Evolutionary conservation across 768 basidiomycete species (phyloP).

Genomic region (Mycena galericulata): DNA sequence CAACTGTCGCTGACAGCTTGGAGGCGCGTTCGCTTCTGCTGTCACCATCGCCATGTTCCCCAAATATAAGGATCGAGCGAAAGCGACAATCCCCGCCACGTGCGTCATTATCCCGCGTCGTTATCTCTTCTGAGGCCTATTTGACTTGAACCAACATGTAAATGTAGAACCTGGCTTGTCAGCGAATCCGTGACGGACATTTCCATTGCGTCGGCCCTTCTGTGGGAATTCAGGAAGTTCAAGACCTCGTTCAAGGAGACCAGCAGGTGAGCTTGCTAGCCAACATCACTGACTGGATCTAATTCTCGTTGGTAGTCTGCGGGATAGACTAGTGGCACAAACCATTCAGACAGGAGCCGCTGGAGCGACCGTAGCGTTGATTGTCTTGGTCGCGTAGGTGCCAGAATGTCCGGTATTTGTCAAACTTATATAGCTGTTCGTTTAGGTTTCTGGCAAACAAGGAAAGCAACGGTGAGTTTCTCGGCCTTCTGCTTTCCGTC

Average conservation of each 20-base stretch:
- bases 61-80: conserved; percentile 12
- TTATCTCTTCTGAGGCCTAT: conserved; percentile 7
- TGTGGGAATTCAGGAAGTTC: conserved; percentile 13
- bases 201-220: conserved; percentile 1
- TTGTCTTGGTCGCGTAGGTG: conserved; percentile 11
- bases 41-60: conserved; percentile 4
- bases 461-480: conserved; percentile 18
- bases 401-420: conserved; percentile 8
- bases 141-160: conserved; percentile 9
- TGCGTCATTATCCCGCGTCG: too few species aligned
- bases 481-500: conserved; percentile 7
- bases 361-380: conserved; percentile 13
- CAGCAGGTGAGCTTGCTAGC: conserved; percentile 2
- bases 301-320: conserved; percentile 19
- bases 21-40: conserved; percentile 12
- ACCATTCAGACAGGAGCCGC: too few species aligned
- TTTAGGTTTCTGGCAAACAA: conserved; percentile 19
- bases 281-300: conserved; percentile 3
- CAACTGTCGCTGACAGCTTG: conserved; percentile 4
- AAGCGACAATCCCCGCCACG: too few species aligned
- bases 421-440: conserved; percentile 12
- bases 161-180: conserved; percentile 15
- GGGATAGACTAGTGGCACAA: conserved; percentile 13
- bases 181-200: conserved; percentile 14
- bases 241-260: conserved; percentile 4